Conservation (phyloP, 305 asterid genomes). For the Fraxinus ornus region DNA sequence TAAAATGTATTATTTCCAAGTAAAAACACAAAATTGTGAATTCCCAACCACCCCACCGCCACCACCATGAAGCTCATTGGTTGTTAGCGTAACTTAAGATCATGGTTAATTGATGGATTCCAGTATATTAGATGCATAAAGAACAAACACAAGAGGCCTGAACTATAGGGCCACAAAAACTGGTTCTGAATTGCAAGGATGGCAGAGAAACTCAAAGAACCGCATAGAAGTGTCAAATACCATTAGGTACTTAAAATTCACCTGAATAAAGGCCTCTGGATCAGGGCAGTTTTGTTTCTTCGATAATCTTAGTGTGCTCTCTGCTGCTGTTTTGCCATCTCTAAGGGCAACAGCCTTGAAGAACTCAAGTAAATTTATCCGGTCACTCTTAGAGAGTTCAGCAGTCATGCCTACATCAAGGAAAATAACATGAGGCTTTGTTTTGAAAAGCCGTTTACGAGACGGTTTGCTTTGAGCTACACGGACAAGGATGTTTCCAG, state of each 20-base stretch:
- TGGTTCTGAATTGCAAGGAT: not conserved
- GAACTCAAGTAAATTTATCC: slow-evolving; percentile 68
- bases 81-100: not conserved
- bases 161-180: not conserved
- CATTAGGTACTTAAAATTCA: slow-evolving; percentile 23
- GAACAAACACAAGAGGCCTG: not conserved
- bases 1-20: not conserved
- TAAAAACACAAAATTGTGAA: not conserved
- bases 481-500: slow-evolving; percentile 97
- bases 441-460: slow-evolving; percentile 65
- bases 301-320: slow-evolving; percentile 64
- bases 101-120: not conserved
- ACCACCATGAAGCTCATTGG: not conserved
- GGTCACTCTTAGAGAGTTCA: slow-evolving; percentile 77
- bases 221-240: slow-evolving; percentile 1
- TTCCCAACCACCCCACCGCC: not conserved
- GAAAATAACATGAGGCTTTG: slow-evolving; percentile 88
- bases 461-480: slow-evolving; percentile 51
- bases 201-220: slow-evolving; percentile 1
- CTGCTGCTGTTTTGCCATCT: slow-evolving; percentile 91
- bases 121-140: not conserved
- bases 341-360: slow-evolving; percentile 87
- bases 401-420: slow-evolving; percentile 99
- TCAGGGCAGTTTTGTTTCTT: slow-evolving; percentile 90
- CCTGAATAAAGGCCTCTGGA: slow-evolving; percentile 82